phyloP scores from a whole-genome alignment of 1,284 basidiomycete genomes.

The Flammula alnicola region DNA sequence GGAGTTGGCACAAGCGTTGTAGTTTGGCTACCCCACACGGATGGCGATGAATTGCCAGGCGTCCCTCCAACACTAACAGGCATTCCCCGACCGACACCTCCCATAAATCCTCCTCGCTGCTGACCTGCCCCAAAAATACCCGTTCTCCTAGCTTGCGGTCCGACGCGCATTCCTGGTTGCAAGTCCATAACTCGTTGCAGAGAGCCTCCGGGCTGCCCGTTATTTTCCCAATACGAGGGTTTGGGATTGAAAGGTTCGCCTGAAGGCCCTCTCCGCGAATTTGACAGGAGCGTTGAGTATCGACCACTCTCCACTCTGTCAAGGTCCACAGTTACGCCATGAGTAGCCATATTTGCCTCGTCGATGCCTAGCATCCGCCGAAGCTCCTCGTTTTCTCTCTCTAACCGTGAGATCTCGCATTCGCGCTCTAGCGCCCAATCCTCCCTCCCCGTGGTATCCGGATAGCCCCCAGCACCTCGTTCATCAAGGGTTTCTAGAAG shows the following conservation, averaged over 20 bases:
- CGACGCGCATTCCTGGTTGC: constrained; percentile 51
- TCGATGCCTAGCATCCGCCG: constrained; percentile 78
- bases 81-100: constrained; percentile 41
- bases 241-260: constrained; percentile 20
- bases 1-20: constrained; percentile 34
- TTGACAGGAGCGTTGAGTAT: constrained; percentile 35
- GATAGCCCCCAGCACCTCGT: constrained; percentile 26
- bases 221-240: constrained; percentile 28
- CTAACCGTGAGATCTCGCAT: constrained; percentile 77
- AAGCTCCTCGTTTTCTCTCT: constrained; percentile 81
- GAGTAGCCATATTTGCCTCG: constrained; percentile 49
- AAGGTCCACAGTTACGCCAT: constrained; percentile 53
- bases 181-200: constrained; percentile 53
- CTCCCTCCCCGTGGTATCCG: constrained; percentile 39
- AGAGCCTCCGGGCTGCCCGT: constrained; percentile 29
- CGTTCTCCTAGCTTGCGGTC: constrained; percentile 49
- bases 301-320: constrained; percentile 45
- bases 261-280: constrained; percentile 28
- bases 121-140: constrained; percentile 47
- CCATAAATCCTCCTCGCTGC: constrained; percentile 38
- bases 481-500: constrained; percentile 50
- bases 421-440: constrained; percentile 91
- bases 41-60: constrained; percentile 24
- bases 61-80: constrained; percentile 30
- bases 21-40: constrained; percentile 37